Base-by-base conservation (phyloP, 495 filamentous ascomycete species). In the Cryomyces antarcticus region DNA sequence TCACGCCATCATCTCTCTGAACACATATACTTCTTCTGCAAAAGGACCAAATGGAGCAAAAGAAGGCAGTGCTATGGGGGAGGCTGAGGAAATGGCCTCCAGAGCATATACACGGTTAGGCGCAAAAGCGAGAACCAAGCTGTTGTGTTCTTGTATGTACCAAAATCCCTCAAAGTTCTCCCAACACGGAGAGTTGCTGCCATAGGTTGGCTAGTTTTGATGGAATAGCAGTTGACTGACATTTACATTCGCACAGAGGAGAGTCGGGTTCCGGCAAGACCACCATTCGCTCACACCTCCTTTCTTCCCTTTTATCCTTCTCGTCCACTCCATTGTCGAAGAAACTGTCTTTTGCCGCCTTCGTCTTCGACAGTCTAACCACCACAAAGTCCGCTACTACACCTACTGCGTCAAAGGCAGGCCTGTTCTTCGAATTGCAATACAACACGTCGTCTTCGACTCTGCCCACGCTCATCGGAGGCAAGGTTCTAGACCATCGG, bases 301-400 rank as follows among this genome's bases (percentile, higher is more conserved):
- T 96, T 28, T 80, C 83, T 7, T 71, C 85, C 11, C 70, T 96
- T 38, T 67, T 97, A 2, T 78, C 75, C 45, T 88, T 80, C 51
- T 89, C 85, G 9, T 81, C 85, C 0, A 96, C 89, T 6, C 89
- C 89, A 1, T 63, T 97, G 4, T 95, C 88, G 2, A 78, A 75
- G 44, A 97, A 94, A 58, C 67, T 95, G 24, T 94, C 86, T 3
- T 82, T 88, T 31, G 88, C 89, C 31, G 77, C 85, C 9, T 97
- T 93, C 57, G 71, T 95, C 27, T 95, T 96, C 58, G 89, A 97
- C 57, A 79, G 85, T 5, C 69, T 97, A 35, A 97, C 89, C 4
- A 94, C 89, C 5, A 97, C 88, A n/a, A 97, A 97, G 65, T 93
- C 87, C 12, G 71, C 83, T 13, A 94, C 87, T 5, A 94, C 87